Evolutionary conservation across 768 basidiomycete species (phyloP).

Genomic region (Naganishia friedmannii): DNA sequence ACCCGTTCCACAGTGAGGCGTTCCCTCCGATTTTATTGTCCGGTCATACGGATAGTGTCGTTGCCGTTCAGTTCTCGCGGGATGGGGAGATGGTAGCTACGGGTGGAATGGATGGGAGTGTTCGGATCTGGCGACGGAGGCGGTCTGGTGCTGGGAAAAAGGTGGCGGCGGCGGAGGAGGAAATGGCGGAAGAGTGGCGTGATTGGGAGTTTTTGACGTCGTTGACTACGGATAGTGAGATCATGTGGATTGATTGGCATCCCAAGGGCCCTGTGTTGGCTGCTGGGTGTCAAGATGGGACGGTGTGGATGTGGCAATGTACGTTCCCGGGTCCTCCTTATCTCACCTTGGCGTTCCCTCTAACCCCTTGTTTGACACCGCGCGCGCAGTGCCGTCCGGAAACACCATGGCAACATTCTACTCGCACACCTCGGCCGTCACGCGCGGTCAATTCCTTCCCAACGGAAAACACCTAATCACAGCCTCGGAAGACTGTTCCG

Average conservation of each 20-base stretch:
- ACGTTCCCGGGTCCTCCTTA: slow-evolving; percentile 47
- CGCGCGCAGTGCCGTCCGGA: slow-evolving; percentile 80
- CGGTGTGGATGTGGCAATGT: slow-evolving; percentile 98
- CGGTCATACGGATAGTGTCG: slow-evolving; percentile 91
- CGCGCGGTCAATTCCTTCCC: slow-evolving; percentile 86
- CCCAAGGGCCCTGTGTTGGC: slow-evolving; percentile 84
- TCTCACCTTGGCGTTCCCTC: not conserved
- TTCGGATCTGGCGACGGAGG: slow-evolving; percentile 85
- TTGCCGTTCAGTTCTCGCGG: slow-evolving; percentile 68
- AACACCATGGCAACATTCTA: slow-evolving; percentile 94
- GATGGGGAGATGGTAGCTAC: slow-evolving; percentile 93
- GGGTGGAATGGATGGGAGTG: slow-evolving; percentile 96
- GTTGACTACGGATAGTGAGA: slow-evolving; percentile 90
- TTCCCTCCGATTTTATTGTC: slow-evolving; percentile 62
- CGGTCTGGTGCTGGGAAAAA: slow-evolving; percentile 33
- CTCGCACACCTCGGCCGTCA: slow-evolving; percentile 77
- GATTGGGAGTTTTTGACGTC: slow-evolving; percentile 93
- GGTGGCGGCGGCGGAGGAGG: slow-evolving; percentile 56
- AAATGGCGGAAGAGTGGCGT: slow-evolving; percentile 59
- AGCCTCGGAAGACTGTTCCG: slow-evolving; percentile 72
- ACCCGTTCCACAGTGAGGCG: slow-evolving; percentile 38
- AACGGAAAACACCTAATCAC: slow-evolving; percentile 90
- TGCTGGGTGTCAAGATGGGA: slow-evolving; percentile 87
- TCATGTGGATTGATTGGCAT: slow-evolving; percentile 96
- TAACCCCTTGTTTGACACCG: not conserved